A percentile compares a stretch with the other conserved stretches of the same genome.
Conservation (phyloP, 331 rosid species). For the Malus hybrid region DNA sequence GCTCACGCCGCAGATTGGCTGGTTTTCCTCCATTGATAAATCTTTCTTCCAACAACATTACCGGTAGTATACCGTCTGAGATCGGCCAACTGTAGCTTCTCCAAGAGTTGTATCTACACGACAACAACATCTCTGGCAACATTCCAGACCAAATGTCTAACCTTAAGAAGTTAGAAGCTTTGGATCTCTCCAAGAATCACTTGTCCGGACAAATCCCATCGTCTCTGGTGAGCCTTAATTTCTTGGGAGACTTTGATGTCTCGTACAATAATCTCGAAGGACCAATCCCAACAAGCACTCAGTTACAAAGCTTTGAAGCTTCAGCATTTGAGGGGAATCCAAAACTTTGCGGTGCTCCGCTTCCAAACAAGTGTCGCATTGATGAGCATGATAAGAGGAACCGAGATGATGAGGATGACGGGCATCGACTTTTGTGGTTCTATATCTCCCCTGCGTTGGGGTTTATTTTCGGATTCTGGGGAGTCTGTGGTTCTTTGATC, state of each 20-base stretch:
- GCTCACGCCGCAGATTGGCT: no score
- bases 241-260: accelerated
- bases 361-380: background rate
- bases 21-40: background rate
- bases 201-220: background rate
- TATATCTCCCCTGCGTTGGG: no score
- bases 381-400: background rate
- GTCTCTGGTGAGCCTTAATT: background rate
- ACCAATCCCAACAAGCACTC: background rate
- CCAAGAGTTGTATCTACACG: background rate
- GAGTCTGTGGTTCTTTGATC: no score
- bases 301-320: background rate
- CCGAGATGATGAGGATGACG: background rate
- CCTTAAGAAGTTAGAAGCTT: background rate
- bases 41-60: background rate
- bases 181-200: background rate
- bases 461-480: no score
- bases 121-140: background rate
- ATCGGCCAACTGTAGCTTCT: background rate
- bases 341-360: background rate
- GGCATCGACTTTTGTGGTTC: background rate
- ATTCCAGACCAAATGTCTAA: background rate
- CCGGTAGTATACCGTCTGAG: background rate
- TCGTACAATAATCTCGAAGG: no score
- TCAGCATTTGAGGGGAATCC: background rate